phyloP scores from a whole-genome alignment of 1,139 yeast species.

The Yamadazyma friedrichii region DNA sequence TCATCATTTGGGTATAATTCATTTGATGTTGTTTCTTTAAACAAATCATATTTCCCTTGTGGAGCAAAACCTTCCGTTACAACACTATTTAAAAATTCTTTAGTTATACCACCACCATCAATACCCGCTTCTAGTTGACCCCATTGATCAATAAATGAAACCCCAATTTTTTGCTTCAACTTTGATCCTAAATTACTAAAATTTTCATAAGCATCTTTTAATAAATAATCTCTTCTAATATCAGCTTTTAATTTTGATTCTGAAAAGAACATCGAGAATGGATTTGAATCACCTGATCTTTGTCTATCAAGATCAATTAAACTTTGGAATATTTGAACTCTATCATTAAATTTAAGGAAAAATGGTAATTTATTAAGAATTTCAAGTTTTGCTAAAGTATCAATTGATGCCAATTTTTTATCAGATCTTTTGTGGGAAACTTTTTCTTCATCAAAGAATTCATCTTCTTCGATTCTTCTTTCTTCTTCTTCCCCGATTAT shows the following conservation, averaged over 20 bases:
- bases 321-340: conserved; percentile 73
- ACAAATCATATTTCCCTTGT: conserved; percentile 36
- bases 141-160: conserved; percentile 67
- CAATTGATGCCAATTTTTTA: conserved; percentile 8
- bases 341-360: conserved; percentile 68
- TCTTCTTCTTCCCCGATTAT: conserved; percentile 43
- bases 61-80: conserved; percentile 65
- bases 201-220: conserved; percentile 71
- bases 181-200: conserved; percentile 43
- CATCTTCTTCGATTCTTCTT: conserved; percentile 17
- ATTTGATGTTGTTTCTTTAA: conserved; percentile 45
- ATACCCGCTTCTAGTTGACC: conserved; percentile 85
- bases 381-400: conserved; percentile 31
- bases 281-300: conserved; percentile 15
- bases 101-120: conserved; percentile 96
- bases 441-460: conserved; percentile 16
- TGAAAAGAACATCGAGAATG: conserved; percentile 17
- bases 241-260: conserved; percentile 39
- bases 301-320: conserved; percentile 54
- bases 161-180: conserved; percentile 61
- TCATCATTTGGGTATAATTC: conserved; percentile 76
- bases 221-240: conserved; percentile 64
- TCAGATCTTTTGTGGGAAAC: conserved; percentile 1
- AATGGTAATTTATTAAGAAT: conserved; percentile 71
- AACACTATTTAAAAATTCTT: conserved; percentile 79